Conservation (phyloP, 2,329 filamentous ascomycete species). For the Cercospora sp. region DNA sequence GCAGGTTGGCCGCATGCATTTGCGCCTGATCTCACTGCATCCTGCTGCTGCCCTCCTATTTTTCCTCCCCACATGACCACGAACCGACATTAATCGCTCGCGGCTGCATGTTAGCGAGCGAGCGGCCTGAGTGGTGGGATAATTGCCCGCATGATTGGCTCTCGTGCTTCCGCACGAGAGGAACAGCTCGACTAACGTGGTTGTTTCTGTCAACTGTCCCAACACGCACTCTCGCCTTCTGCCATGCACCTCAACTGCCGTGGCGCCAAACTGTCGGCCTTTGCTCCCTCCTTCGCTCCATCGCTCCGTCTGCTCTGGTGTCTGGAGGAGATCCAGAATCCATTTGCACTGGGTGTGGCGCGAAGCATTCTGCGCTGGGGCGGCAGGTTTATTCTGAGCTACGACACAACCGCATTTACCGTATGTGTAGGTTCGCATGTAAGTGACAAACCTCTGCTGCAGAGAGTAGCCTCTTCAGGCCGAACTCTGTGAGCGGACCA, state of each 20-base stretch:
- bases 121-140: neutral
- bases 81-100: slow-evolving; percentile 1
- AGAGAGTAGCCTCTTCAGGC: neutral
- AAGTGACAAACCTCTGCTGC: neutral
- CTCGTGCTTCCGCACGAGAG: neutral
- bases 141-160: neutral
- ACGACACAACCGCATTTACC: neutral
- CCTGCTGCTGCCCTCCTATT: neutral
- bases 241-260: neutral
- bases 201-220: neutral
- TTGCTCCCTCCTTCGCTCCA: neutral
- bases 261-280: neutral
- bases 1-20: neutral
- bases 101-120: neutral
- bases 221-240: neutral
- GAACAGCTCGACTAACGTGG: slow-evolving; percentile 2
- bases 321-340: neutral
- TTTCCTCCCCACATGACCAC: neutral
- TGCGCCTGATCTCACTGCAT: neutral
- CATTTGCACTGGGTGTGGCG: neutral
- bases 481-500: neutral
- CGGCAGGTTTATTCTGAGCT: neutral
- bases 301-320: neutral
- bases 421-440: neutral
- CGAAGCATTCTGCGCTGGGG: neutral